These are phyloP conservation scores for Imleria badia DNA, from an alignment of 768 basidiomycete genomes.

Conservation along the genomic window DNA sequence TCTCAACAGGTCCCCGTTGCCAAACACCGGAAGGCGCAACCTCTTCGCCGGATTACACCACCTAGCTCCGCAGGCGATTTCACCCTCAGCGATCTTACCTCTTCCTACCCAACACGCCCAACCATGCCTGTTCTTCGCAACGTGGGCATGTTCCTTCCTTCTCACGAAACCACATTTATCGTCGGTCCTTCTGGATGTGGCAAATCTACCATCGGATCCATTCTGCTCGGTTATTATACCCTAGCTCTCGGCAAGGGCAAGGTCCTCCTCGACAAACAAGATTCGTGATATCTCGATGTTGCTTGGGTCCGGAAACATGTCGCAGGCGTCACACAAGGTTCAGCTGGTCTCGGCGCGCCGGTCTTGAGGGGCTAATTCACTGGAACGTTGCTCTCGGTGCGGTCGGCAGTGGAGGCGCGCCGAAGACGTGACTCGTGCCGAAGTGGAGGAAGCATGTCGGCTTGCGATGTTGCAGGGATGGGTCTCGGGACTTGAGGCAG, in stretches of 20 bases:
- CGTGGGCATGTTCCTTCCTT: slow-evolving; percentile 67
- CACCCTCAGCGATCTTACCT: slow-evolving; percentile 55
- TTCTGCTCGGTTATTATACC: slow-evolving; percentile 72
- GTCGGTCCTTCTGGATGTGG: slow-evolving; percentile 79
- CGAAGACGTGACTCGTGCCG: slow-evolving; percentile 54
- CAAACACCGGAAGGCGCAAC: slow-evolving; percentile 16
- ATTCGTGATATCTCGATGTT: slow-evolving; percentile 70
- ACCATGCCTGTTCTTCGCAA: slow-evolving; percentile 55
- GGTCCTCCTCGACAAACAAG: slow-evolving; percentile 80
- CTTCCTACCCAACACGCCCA: slow-evolving; percentile 74
- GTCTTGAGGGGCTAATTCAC: slow-evolving; percentile 77
- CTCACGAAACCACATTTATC: slow-evolving; percentile 73
- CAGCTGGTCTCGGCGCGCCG: slow-evolving; percentile 42
- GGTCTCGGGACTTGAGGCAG: slow-evolving; percentile 75
- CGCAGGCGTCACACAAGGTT: slow-evolving; percentile 75
- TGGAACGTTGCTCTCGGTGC: slow-evolving; percentile 86
- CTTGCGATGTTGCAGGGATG: slow-evolving; percentile 88
- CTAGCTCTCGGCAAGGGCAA: slow-evolving; percentile 50
- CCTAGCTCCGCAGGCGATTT: slow-evolving; percentile 68
- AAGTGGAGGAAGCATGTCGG: slow-evolving; percentile 82
- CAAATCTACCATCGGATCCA: slow-evolving; percentile 68
- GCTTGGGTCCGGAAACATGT: slow-evolving; percentile 68
- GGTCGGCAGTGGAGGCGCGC: slow-evolving; percentile 45
- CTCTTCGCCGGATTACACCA: slow-evolving; percentile 67
- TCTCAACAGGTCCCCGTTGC: slow-evolving; percentile 36